Evolutionary conservation across 225 moss, liverwort and hornwort species (phyloP).

Genomic region (Polytrichum formosum): DNA sequence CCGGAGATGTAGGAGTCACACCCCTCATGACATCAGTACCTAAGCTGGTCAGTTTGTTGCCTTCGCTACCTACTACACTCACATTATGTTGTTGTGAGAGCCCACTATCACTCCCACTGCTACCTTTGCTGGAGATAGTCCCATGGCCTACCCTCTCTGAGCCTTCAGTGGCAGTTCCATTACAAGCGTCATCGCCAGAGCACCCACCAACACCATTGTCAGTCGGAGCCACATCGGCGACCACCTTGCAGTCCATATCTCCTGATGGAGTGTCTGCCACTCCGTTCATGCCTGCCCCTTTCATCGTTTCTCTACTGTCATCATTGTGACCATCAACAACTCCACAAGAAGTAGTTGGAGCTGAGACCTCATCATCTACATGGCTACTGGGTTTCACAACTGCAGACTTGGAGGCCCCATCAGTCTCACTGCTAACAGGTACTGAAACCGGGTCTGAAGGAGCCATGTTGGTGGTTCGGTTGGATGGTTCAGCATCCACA

Average conservation of each 20-base stretch:
- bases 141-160: slow-evolving; percentile 55
- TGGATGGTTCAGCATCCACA: slow-evolving; percentile 14
- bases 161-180: slow-evolving; percentile 49
- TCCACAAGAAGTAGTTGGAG: slow-evolving; percentile 11
- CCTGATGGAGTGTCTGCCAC: slow-evolving; percentile 39
- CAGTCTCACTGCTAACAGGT: slow-evolving; percentile 10
- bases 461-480: slow-evolving; percentile 15
- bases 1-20: slow-evolving; percentile 81
- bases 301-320: slow-evolving; percentile 13
- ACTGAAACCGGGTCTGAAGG: slow-evolving; percentile 13
- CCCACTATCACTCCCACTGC: slow-evolving; percentile 10
- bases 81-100: slow-evolving; percentile 43
- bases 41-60: slow-evolving; percentile 72
- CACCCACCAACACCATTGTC: slow-evolving; percentile 49
- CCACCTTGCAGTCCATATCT: slow-evolving; percentile 35
- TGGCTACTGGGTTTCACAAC: slow-evolving; percentile 4
- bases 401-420: slow-evolving; percentile 21
- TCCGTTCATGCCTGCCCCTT: slow-evolving; percentile 45
- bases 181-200: slow-evolving; percentile 42
- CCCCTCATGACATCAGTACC: slow-evolving; percentile 71
- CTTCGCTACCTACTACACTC: slow-evolving; percentile 82
- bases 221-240: slow-evolving; percentile 26
- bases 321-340: slow-evolving; percentile 2
- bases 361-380: slow-evolving; percentile 9
- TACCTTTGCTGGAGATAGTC: slow-evolving; percentile 28